These are phyloP conservation scores for Penicillium sumatraense DNA, from an alignment of 2,329 filamentous ascomycete genomes.

Conservation along the genomic window DNA sequence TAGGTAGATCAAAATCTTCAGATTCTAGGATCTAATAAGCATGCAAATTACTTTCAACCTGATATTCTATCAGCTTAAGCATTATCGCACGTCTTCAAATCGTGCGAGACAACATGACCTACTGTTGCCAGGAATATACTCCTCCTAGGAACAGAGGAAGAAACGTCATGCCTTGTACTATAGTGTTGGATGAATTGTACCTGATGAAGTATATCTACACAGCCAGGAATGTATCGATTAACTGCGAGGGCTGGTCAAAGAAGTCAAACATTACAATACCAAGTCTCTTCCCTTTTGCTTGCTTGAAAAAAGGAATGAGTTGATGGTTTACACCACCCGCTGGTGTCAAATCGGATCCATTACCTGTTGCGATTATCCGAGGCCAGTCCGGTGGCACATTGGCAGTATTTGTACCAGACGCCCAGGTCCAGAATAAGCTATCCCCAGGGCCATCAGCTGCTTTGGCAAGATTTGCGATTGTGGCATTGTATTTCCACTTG, in stretches of 20 bases:
- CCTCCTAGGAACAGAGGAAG: too few species aligned
- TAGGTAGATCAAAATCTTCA: neutral
- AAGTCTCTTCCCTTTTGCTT: conserved; percentile 49
- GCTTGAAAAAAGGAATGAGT: conserved; percentile 42
- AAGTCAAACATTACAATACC: conserved; percentile 60
- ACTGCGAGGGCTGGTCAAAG: conserved; percentile 49
- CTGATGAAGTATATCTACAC: too few species aligned
- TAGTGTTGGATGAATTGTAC: neutral
- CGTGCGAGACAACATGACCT: too few species aligned
- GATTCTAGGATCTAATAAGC: too few species aligned
- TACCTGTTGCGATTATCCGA: conserved; percentile 53
- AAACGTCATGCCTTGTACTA: too few species aligned
- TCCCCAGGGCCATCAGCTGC: conserved; percentile 42
- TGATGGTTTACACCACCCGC: conserved; percentile 52
- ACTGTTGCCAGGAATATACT: too few species aligned
- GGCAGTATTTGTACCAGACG: conserved; percentile 48
- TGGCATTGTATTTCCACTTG: conserved; percentile 51
- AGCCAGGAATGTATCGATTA: conserved; percentile 47
- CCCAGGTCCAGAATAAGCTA: conserved; percentile 55
- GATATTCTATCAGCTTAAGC: too few species aligned
- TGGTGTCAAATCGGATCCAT: conserved; percentile 42
- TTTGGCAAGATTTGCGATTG: conserved; percentile 42
- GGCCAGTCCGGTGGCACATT: conserved; percentile 49
- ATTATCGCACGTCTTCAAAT: too few species aligned
- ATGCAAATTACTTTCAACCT: too few species aligned